Evolutionary conservation across 2,329 filamentous ascomycete species (phyloP), one percentile per base, ranked within the genome.

Genomic region (Ascochyta clinopodiicola): DNA sequence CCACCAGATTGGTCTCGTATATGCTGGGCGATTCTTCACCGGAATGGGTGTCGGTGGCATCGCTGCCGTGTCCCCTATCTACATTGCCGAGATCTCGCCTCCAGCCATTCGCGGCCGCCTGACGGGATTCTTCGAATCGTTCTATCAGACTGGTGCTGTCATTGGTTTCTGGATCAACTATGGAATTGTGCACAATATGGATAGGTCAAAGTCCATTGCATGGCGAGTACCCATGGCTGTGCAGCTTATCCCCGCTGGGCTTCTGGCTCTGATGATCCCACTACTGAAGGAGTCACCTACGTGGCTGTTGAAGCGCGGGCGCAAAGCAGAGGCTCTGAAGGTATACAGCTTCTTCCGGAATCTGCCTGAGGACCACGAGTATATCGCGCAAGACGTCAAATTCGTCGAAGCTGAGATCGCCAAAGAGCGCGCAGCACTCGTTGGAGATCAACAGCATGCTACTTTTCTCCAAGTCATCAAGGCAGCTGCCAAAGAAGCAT

Each of bases 331-430:
- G 47, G 79, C 76, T 3, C 52, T 80, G 10, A 72, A 73, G 44
- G 79, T 80, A 38, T 72, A 81, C 12, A 85, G 82, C 78, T 90
- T 87, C 85, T 85, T 90, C 59, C 82, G 87, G 22, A 82, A 87
- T 40, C 80, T 89, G 1, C 71, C 79, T 9, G 70, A 77, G 0
- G 78, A 82, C 4, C 81, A 90, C 60, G 75, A 84, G n/a, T 92
- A 92, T 71, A 88, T 94, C 51, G 76, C 88, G 1, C 89, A 93
- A 73, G 90, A 93, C 71, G 79, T 93, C 15, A 80, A 82, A 51
- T 86, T 83, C 59, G 88, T 93, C 59, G 88, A 92, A 51, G 80
- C 82, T 13, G 88, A 90, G 6, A 77, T 92, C 9, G 88, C 52
- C 2, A 56, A 51, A 38, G 52, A 56, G 37, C 37, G 71, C 21